Conservation (phyloP, 2,329 filamentous ascomycete genomes). For the Aspergillus brunneoviolaceus region DNA sequence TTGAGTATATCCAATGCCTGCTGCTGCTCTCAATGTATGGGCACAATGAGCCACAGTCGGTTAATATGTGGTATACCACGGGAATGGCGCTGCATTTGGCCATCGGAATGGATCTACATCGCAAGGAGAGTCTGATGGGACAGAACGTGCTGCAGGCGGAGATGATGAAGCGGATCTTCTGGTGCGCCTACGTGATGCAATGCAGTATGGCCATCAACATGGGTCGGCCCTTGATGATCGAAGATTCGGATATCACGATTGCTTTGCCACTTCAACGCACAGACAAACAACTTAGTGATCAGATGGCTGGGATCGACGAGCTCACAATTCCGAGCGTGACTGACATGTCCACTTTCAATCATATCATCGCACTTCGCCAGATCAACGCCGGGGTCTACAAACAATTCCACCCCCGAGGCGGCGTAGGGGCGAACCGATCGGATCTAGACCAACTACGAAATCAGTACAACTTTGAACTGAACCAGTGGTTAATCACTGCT, state of each 20-base stretch:
- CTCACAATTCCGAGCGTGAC: slow-evolving; percentile 2
- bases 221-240: slow-evolving; percentile 24
- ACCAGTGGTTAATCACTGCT: slow-evolving; percentile 25
- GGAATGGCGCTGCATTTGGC: slow-evolving; percentile 24
- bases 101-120: slow-evolving; percentile 24
- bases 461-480: slow-evolving; percentile 13
- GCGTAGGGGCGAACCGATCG: background rate
- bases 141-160: slow-evolving; percentile 17
- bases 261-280: slow-evolving; percentile 19
- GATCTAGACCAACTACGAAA: slow-evolving; percentile 6
- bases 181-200: slow-evolving; percentile 27
- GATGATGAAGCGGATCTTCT: slow-evolving; percentile 26
- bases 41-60: slow-evolving; percentile 26
- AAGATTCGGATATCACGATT: slow-evolving; percentile 25
- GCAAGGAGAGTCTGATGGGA: slow-evolving; percentile 16
- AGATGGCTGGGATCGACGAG: background rate
- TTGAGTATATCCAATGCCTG: slow-evolving; percentile 27
- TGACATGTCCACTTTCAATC: slow-evolving; percentile 27
- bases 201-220: slow-evolving; percentile 28
- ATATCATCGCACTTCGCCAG: slow-evolving; percentile 26
- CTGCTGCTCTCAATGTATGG: slow-evolving; percentile 28
- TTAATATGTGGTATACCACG: slow-evolving; percentile 26
- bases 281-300: slow-evolving; percentile 15
- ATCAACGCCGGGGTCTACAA: slow-evolving; percentile 25
- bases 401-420: slow-evolving; percentile 18